Percentiles rank a stretch among this genome's conserved stretches.
Conservation (phyloP, 148 eudicot genomes). For the Rhododendron ovatum region DNA sequence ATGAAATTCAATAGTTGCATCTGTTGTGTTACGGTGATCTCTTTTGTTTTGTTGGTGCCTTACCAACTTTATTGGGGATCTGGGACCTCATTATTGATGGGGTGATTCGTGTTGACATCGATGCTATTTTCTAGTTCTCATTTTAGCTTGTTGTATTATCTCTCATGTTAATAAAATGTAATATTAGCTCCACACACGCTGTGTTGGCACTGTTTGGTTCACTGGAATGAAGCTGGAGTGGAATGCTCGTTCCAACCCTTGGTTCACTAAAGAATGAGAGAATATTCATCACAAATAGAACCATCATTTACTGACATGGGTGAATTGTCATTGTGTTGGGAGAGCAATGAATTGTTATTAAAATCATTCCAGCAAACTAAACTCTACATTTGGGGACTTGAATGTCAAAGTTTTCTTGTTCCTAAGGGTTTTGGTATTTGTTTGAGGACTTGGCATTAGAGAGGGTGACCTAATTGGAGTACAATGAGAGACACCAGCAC, state of each 20-base stretch:
- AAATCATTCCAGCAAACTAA: neutral
- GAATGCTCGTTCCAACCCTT: neutral
- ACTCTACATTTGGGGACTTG: neutral
- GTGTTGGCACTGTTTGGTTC: neutral
- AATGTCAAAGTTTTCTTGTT: neutral
- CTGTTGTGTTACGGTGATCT: neutral
- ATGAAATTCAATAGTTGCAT: neutral
- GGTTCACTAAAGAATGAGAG: neutral
- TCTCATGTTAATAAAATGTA: neutral
- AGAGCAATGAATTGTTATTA: neutral
- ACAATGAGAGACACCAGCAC: neutral
- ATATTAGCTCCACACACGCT: neutral
- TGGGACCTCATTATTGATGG: neutral
- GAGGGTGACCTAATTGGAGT: neutral
- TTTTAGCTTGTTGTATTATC: neutral
- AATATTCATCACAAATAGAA: neutral
- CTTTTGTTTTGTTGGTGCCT: neutral
- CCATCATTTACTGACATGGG: neutral
- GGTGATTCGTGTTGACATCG: neutral
- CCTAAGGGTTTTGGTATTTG: neutral
- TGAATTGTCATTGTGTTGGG: neutral
- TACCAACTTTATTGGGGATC: neutral
- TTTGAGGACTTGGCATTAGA: neutral
- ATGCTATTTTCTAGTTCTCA: neutral
- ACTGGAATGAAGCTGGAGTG: neutral